Percentiles rank a stretch among this genome's conserved stretches.
Conservation (phyloP, 345 rosid species). For the Arabidopsis thaliana region TAIR10.1 NC_003071.7:7533501-7534000, state of each 20-base stretch:
- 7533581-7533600: constrained; percentile 93
- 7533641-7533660: background rate
- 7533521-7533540: background rate
- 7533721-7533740: constrained; percentile 96
- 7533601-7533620: constrained; percentile 98
- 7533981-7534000: background rate
- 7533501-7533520: background rate
- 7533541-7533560: constrained; percentile 70
- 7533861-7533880: constrained; percentile 76
- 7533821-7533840: constrained; percentile 63
- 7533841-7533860: constrained; percentile 96
- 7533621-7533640: constrained; percentile 3
- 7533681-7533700: constrained; percentile 86
- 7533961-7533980: constrained; percentile 9
- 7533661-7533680: background rate
- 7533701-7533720: constrained; percentile 95
- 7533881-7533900: constrained; percentile 83
- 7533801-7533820: background rate
- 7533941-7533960: background rate
- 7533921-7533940: background rate
- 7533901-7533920: constrained; percentile 95
- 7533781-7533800: constrained; percentile 17
- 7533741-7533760: constrained; percentile 87
- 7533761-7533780: constrained; percentile 2
- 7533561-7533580: constrained; percentile 95